These are phyloP conservation scores for Cryphonectria radicalis DNA, from an alignment of 2,329 filamentous ascomycete species.

Conservation along the genomic window DNA sequence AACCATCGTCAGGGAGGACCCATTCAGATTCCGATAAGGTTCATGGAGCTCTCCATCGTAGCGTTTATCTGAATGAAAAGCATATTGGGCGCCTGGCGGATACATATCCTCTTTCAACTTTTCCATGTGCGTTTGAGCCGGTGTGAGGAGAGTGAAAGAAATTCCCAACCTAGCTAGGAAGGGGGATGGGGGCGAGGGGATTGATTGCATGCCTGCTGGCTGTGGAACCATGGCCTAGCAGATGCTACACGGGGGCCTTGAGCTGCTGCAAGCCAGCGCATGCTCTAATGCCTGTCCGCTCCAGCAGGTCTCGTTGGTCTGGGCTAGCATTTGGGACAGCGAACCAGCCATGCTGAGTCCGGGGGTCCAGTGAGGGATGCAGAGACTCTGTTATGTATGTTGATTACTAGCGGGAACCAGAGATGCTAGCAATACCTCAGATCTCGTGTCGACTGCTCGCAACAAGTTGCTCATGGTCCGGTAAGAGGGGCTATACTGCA, in stretches of 20 bases:
- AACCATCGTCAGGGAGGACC: not conserved
- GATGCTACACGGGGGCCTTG: not conserved
- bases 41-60: not conserved
- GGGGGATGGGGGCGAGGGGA: not conserved
- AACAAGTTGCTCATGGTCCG: not conserved
- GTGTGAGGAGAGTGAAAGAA: not conserved
- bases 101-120: not conserved
- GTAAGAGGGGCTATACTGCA: not conserved
- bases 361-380: not conserved
- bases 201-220: not conserved
- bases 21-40: not conserved
- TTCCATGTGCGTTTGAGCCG: not conserved
- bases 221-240: not conserved
- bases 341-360: not conserved
- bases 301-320: not conserved
- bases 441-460: not conserved
- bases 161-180: not conserved
- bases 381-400: not conserved
- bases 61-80: not conserved
- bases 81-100: not conserved
- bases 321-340: not conserved
- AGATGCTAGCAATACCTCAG: conserved; percentile 3
- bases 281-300: not conserved
- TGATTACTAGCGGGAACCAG: not conserved
- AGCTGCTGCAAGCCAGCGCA: not conserved